A percentile compares a stretch with the other conserved stretches of the same genome.
Evolutionary conservation across 495 filamentous ascomycete genomes (phyloP).

Genomic region (Penicillium lagena): DNA sequence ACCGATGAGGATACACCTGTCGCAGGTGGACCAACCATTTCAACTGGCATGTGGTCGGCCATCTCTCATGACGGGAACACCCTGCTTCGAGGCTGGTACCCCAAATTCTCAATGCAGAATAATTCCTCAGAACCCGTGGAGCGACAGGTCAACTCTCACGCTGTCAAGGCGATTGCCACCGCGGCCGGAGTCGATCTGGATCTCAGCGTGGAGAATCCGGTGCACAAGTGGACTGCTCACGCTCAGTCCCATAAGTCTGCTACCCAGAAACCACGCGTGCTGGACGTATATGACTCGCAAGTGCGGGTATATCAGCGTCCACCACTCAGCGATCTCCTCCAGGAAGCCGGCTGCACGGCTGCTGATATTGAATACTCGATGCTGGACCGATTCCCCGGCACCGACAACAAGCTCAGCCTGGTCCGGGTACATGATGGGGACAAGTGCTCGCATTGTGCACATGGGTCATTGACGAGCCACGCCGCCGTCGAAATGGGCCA

Average conservation of each 20-base stretch:
- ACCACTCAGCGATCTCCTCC: conserved; percentile 33
- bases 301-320: conserved; percentile 39
- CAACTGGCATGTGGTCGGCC: conserved; percentile 53
- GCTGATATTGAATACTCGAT: conserved; percentile 33
- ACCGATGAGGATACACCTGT: conserved; percentile 15
- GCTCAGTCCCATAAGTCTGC: conserved; percentile 23
- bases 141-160: conserved; percentile 62
- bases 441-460: conserved; percentile 59
- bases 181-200: conserved; percentile 62
- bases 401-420: conserved; percentile 42
- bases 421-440: conserved; percentile 63
- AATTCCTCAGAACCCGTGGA: conserved; percentile 24
- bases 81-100: conserved; percentile 63
- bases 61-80: conserved; percentile 62
- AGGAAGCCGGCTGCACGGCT: conserved; percentile 19
- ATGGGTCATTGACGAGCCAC: conserved; percentile 58
- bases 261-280: conserved; percentile 19
- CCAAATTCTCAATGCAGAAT: conserved; percentile 34
- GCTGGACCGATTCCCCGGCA: conserved; percentile 36
- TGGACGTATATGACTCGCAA: conserved; percentile 41
- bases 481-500: conserved; percentile 86
- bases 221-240: conserved; percentile 47
- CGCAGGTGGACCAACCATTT: conserved; percentile 25
- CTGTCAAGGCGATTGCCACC: conserved; percentile 56
- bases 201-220: conserved; percentile 56